Evolutionary conservation across 2,329 filamentous ascomycete species (phyloP), one percentile per base, ranked within the genome.

Genomic region (Nemania abortiva): DNA sequence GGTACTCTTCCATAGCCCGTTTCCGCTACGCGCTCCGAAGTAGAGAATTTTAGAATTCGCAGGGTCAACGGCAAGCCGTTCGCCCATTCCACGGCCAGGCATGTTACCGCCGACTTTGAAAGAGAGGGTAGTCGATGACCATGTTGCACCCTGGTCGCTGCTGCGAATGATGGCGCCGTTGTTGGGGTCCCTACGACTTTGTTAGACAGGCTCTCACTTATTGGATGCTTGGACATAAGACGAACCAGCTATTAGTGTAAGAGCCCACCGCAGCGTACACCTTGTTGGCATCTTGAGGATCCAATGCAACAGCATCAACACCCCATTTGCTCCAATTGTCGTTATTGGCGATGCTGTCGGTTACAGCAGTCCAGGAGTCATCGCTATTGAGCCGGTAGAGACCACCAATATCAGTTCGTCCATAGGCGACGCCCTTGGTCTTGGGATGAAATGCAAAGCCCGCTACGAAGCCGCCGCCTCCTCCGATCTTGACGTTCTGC

Each of bases 81-180:
- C 88, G 18, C 88, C 88, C 77, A 84, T 85, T 7, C 88, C 88
- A 31, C 88, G 84, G 1, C 88, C 88, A 7, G 87, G 87, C 86
- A 89, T 89, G 74, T 89, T 89, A 0, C 87, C 87, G 7, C 87
- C 87, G 54, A 88, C 85, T 75, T 89, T 89, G 80, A 89, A 89
- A 2, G 85, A 81, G 0, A 89, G 80, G 6, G 79, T 78, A 0
- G 85, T 83, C 22, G 81, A 79, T 1, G 79, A 73, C 85, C 86
- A 89, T 0, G 87, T 88, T 2, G 77, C 78, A 1, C 88, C 88
- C 72, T 83, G 81, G 71, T 90, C 86, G 9, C 81, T 84, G 9
- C 85, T 88, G 31, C 84, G 82, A 37, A 88, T 82, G 45, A 89
- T 88, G 7, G 85, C 81, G 7, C 87, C 87, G 4, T 84, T 81